Conservation (phyloP, 148 eudicot genomes). For the Salicornia ramosissima region DNA sequence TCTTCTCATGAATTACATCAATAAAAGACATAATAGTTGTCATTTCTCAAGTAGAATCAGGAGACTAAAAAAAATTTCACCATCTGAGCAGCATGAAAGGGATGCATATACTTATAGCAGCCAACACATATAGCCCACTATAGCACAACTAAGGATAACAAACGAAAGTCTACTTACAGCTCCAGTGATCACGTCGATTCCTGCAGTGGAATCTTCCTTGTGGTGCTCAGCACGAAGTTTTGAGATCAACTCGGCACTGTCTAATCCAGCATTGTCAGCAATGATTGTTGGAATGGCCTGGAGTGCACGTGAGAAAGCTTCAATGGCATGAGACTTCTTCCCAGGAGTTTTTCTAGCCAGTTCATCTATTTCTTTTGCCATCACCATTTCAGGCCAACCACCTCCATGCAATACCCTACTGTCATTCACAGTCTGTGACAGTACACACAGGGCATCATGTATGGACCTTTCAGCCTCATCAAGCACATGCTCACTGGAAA, state of each 20-base stretch:
- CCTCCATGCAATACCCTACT: slow-evolving; percentile 93
- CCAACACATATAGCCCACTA: not conserved
- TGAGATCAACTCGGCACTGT: slow-evolving; percentile 91
- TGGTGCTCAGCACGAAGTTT: slow-evolving; percentile 98
- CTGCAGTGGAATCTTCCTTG: slow-evolving; percentile 68
- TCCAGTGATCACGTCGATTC: slow-evolving; percentile 91
- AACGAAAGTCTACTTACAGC: slow-evolving; percentile 45
- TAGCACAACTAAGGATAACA: not conserved
- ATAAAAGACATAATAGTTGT: not conserved
- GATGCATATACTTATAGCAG: not conserved
- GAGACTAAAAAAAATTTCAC: not conserved
- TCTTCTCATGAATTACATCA: not conserved
- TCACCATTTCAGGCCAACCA: slow-evolving; percentile 99
- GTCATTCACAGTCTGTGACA: slow-evolving; percentile 93
- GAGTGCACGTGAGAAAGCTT: slow-evolving; percentile 92
- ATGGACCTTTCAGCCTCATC: slow-evolving; percentile 98
- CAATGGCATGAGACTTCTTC: slow-evolving; percentile 93
- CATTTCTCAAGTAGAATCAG: not conserved
- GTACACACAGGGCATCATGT: slow-evolving; percentile 93
- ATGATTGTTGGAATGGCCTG: slow-evolving; percentile 86
- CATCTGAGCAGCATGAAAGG: not conserved
- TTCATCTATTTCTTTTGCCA: slow-evolving; percentile 97
- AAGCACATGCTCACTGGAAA: slow-evolving; percentile 82
- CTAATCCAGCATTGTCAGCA: slow-evolving; percentile 96
- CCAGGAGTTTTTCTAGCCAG: slow-evolving; percentile 92